phyloP scores from a whole-genome alignment of 495 filamentous ascomycete genomes.

The Parathielavia hyrcaniae region DNA sequence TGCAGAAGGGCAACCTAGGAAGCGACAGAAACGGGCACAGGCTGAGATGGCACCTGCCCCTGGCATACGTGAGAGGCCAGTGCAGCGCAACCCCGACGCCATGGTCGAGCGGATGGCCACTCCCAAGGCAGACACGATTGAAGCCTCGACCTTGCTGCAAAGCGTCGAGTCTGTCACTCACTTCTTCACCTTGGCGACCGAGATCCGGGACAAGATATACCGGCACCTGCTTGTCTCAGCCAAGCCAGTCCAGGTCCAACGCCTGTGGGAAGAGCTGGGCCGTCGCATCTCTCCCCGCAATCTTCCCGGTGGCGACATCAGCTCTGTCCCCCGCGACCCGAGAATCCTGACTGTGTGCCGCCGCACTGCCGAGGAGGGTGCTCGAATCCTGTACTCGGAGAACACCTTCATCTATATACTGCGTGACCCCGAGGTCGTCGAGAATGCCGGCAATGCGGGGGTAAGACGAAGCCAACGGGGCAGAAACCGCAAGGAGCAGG shows the following conservation, averaged over 20 bases:
- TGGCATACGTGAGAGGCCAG: neutral
- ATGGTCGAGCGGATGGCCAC: neutral
- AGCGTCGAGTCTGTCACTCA: constrained; percentile 1
- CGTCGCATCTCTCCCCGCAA: constrained; percentile 17
- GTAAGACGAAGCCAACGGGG: neutral
- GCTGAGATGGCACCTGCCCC: neutral
- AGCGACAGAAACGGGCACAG: neutral
- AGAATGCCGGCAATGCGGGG: neutral
- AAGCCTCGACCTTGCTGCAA: neutral
- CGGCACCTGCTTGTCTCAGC: constrained; percentile 30
- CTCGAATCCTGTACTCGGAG: constrained; percentile 35
- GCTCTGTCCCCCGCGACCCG: constrained; percentile 22
- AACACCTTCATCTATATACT: constrained; percentile 39
- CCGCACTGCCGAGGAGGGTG: constrained; percentile 26
- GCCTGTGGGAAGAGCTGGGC: constrained; percentile 30
- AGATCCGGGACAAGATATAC: constrained; percentile 37
- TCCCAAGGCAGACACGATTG: neutral
- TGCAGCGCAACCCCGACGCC: neutral
- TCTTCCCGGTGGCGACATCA: neutral
- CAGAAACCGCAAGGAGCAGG: neutral
- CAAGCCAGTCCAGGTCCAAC: constrained; percentile 32
- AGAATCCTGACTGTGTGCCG: constrained; percentile 31
- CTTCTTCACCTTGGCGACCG: constrained; percentile 27
- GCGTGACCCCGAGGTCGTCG: constrained; percentile 27
- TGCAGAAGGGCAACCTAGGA: neutral